Evolutionary conservation across 2,329 filamentous ascomycete genomes (phyloP).

Genomic region (Colletotrichum scovillei): DNA sequence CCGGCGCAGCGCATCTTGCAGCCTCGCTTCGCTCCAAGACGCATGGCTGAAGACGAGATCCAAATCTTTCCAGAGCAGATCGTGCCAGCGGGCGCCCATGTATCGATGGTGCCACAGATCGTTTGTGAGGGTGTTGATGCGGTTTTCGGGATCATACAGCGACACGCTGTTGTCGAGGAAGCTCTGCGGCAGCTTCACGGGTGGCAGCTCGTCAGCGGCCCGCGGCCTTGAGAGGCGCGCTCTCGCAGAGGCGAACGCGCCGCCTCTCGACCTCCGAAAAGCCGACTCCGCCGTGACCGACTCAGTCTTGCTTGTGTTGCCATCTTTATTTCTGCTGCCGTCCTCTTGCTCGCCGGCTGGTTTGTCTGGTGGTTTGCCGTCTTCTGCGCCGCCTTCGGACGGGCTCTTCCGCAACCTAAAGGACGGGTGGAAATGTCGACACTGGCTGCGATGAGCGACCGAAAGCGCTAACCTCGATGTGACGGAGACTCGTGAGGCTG

Average conservation of each 20-base stretch:
- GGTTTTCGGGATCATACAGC: constrained; percentile 46
- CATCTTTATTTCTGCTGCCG: constrained; percentile 20
- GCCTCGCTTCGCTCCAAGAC: constrained; percentile 25
- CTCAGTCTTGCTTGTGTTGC: constrained; percentile 4
- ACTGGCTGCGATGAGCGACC: constrained; percentile 32
- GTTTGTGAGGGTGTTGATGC: constrained; percentile 36
- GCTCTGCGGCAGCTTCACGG: constrained; percentile 64
- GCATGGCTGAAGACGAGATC: constrained; percentile 32
- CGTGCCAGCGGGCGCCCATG: constrained; percentile 36
- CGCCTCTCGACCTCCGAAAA: constrained; percentile 29
- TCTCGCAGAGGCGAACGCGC: constrained; percentile 42
- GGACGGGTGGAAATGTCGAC: constrained; percentile 36
- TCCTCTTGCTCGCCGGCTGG: constrained; percentile 32
- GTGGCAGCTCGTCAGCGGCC: constrained; percentile 56
- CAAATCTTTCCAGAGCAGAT: constrained; percentile 35
- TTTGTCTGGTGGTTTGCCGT: constrained; percentile 35
- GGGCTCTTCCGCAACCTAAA: constrained; percentile 29
- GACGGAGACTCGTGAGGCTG: constrained; percentile 30
- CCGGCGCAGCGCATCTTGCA: constrained; percentile 24
- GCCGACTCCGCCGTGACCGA: constrained; percentile 18
- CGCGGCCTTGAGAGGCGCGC: constrained; percentile 47
- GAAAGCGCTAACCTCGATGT: constrained; percentile 28
- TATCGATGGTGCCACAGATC: constrained; percentile 36
- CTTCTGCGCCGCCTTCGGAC: constrained; percentile 33
- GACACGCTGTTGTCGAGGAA: constrained; percentile 66